Percentiles rank a stretch among this genome's conserved stretches.
These are phyloP conservation scores for Trametes sp. DNA, from an alignment of 1,284 basidiomycete species.

Conservation along the genomic window DNA sequence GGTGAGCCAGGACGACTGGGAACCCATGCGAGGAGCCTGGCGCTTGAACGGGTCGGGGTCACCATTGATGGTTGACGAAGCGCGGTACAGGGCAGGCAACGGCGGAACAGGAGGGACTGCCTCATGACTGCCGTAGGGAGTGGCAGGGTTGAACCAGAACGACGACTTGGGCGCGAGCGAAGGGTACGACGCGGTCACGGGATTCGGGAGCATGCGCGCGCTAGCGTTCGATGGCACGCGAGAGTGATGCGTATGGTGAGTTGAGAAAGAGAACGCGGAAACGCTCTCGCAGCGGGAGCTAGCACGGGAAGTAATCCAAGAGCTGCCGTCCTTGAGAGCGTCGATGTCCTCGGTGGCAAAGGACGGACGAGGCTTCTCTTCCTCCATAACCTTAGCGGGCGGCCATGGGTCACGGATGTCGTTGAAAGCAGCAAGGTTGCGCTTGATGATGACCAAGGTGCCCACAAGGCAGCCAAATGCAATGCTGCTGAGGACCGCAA, in stretches of 20 bases:
- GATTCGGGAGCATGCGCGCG: constrained; percentile 44
- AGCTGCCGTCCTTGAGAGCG: constrained; percentile 70
- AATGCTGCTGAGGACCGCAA: constrained; percentile 59
- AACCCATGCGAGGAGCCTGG: constrained; percentile 58
- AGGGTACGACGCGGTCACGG: constrained; percentile 50
- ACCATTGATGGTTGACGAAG: constrained; percentile 50
- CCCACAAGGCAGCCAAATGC: constrained; percentile 62
- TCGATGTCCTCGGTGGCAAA: constrained; percentile 75
- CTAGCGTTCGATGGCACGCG: constrained; percentile 43
- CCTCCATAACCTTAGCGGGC: constrained; percentile 50
- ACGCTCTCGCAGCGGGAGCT: constrained; percentile 63
- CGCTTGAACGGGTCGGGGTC: constrained; percentile 72
- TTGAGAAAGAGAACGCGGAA: constrained; percentile 76
- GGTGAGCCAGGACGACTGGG: constrained; percentile 75
- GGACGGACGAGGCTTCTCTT: constrained; percentile 62
- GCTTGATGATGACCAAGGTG: constrained; percentile 68
- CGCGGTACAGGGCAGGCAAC: constrained; percentile 63
- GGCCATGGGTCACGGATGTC: constrained; percentile 64
- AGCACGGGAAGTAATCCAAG: constrained; percentile 76
- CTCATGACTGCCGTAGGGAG: constrained; percentile 43
- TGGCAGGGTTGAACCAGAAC: constrained; percentile 62
- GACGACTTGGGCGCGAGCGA: constrained; percentile 65
- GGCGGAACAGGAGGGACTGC: constrained; percentile 68
- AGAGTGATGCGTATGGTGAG: constrained; percentile 56
- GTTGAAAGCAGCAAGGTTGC: constrained; percentile 61